Base-by-base conservation (phyloP, 768 basidiomycete species). In the Xanthoconium stramineum region DNA sequence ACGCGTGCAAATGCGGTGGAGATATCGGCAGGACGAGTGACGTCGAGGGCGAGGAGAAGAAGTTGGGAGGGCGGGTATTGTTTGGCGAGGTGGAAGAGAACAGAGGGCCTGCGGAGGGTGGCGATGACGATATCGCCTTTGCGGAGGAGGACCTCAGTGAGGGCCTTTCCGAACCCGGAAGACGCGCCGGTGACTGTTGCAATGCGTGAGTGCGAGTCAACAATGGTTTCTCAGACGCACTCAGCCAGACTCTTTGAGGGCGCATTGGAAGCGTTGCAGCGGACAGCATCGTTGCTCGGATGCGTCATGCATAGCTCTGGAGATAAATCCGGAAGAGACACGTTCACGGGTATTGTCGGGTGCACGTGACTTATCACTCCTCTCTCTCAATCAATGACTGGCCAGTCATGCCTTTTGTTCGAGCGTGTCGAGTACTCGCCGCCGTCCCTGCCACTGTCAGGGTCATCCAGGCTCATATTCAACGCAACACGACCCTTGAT, bases 121-220 rank as follows among this genome's bases (percentile, higher is more conserved):
- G 80, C 76, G 48, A 76, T 68, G 37, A 67, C 77, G 12, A 61
- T 70, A 53, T 76, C 75, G 8, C 76, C 77, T 12, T 68, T 60
- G 2, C 43, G 50, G 19, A 79, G 72, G 40, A 67, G 69, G 19
- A 52, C 50, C 47, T 75, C 68, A 11, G 64, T 63, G 55, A 72
- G 61, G n/a, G 60, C 42, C 19, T 61, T 70, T 7, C 77, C 77
- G 50, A 79, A 69, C 13, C 76, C 75, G 2, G 74, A 66, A 5
- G 72, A 74, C 3, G 74, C 63, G 20, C 76, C 75, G 13, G 74
- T 56, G 48, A 58, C 60, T 61, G 45, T 28, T 2, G 24, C 1
- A 10, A 0, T 2, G 30, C 2, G 30, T 52, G 14, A 53, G 48
- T 50, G 28, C 1, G 29, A 8, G 10, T 14, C 1, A 35, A 17